Evolutionary conservation across 108 stramenopile genomes (phyloP), one percentile per base, ranked within the genome.

Genomic region (Stephanodiscus minutulus): DNA sequence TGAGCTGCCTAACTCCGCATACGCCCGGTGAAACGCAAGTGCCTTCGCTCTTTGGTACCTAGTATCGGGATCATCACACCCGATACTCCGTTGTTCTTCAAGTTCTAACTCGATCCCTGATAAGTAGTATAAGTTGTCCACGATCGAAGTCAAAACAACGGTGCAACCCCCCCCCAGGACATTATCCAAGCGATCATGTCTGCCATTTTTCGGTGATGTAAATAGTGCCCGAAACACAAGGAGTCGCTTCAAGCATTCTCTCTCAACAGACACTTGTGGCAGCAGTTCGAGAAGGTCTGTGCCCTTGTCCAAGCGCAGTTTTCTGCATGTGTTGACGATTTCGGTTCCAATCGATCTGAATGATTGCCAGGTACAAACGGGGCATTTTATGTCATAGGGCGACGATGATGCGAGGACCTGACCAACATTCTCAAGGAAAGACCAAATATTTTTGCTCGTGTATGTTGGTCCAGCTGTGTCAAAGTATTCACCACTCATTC

Each of bases 171-270:
- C 37, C 3, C 21, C 22, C 20, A 36, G 10, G 17, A 44, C 24
- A 6, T 21, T 18, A n/a, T 61, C 55, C 25, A 35, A 65, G 33
- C 20, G 59, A 31, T 64, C 29, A 27, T n/a, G 17, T 8, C 56
- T 48, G 21, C 58, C 27, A 39, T 49, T 58, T 54, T 33, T 52
- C 24, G 68, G 25, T 12, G 69, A 55, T 11, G 31, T 13, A 33
- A 79, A 41, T 46, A 72, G 15, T 5, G 49, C 27, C 15, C 35
- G 59, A 39, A 79, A 31, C 22, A 79, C 2, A 24, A 68, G 20
- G 33, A 62, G 39, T 27, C 78, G 70, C 36, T 72, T 79, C 37
- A 49, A 59, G 25, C 78, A 79, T 49, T 79, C 78, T 20, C 66
- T 55, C 64, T 79, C 78, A 36, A 61, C 66, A 8, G 78, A 68